Base-by-base conservation (phyloP, 495 filamentous ascomycete genomes). In the Aspergillus saccharolyticus region DNA sequence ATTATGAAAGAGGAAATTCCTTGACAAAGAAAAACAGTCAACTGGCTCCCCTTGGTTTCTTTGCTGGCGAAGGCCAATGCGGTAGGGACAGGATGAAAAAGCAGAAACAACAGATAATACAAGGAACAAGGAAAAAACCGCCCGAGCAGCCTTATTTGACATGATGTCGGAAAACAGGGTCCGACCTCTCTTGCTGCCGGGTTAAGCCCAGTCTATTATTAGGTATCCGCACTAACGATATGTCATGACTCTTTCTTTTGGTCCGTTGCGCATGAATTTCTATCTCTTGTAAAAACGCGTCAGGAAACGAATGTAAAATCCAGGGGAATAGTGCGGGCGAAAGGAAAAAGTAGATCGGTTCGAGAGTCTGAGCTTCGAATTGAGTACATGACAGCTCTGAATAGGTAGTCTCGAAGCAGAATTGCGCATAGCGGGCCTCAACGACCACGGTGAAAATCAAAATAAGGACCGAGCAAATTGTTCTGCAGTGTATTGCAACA, bases 171-270 rank as follows among this genome's bases (percentile, higher is more conserved):
- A 42, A 49, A 33, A 57, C 17, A 43, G 46, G 33, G 46, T 47
- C 14, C 44, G 55, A 5, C 14, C 33, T 46, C 22, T 12, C 22
- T n/a, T 17, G 43, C 22, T 39, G 33, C 14, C 58, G 62, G 52
- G 25, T 59, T 60, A 66, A 56, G 61, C 54, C 59, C 52, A 60
- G 61, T 49, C 63, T 58, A 68, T 66, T 70, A 70, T 70, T 58
- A 59, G 58, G 68, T 63, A 70, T 66, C 58, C 56, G 55, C 68
- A 66, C 52, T 62, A 65, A 61, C 55, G 60, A 70, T 57, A 63
- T 66, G 59, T 63, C 62, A 62, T 66, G 57, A 59, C 57, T 61
- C 59, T 63, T 57, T 62, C 51, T 53, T 42, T 54, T 55, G 64
- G 63, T 62, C 62, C 60, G 63, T 62, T 61, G 56, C 59, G 60